phyloP scores from a whole-genome alignment of 805 yeast genomes.

The Naumovozyma baii region DNA sequence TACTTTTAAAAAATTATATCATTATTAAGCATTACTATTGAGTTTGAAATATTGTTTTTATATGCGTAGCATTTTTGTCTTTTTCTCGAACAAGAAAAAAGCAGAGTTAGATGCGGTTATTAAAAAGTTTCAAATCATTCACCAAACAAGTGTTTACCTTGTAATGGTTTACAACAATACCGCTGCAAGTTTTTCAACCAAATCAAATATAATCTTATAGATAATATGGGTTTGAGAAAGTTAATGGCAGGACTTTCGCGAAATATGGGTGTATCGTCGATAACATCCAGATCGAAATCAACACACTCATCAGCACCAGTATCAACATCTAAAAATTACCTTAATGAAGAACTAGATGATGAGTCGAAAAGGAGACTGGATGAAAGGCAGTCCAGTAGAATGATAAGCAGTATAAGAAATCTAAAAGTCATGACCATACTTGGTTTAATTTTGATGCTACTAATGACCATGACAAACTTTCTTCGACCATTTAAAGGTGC shows the following conservation, averaged over 20 bases:
- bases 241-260: neutral
- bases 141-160: too few species aligned
- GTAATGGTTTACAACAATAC: too few species aligned
- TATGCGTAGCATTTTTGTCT: too few species aligned
- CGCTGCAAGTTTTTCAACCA: too few species aligned
- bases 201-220: too few species aligned
- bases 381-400: too few species aligned
- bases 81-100: too few species aligned
- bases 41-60: too few species aligned
- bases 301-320: neutral
- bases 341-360: neutral
- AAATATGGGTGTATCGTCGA: neutral
- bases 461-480: conserved; percentile 7
- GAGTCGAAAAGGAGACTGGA: neutral
- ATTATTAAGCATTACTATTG: too few species aligned
- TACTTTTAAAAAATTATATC: neutral
- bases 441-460: conserved; percentile 13
- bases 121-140: too few species aligned
- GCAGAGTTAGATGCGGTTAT: too few species aligned
- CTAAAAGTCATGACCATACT: conserved; percentile 6
- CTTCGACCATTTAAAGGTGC: conserved; percentile 32
- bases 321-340: neutral
- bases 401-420: too few species aligned
- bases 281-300: neutral
- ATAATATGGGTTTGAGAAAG: neutral